Evolutionary conservation across 2,329 filamentous ascomycete genomes (phyloP), one percentile per base, ranked within the genome.

Genomic region (Hymenoscyphus fructigenus): DNA sequence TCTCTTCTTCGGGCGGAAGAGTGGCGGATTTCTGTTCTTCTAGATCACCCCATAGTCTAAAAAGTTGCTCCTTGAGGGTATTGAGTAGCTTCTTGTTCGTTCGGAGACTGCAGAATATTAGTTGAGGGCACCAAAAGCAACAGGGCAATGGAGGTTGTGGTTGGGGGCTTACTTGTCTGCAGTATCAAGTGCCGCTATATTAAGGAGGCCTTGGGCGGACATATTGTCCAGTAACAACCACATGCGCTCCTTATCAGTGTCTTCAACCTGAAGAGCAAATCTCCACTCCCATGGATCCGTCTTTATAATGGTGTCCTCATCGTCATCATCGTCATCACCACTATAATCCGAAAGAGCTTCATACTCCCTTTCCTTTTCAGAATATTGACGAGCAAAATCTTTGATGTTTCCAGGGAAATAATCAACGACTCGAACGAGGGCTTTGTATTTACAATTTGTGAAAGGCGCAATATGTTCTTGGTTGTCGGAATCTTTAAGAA

Each of bases 21-120:
- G 75, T 71, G n/a, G 70, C 75, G 1, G 72, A 71, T 74, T 91
- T 92, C 58, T 80, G 76, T 74, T 96, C 92, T 73, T 93, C 88
- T 1, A 97, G 80, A 66, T 97, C 86, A 1, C 94, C 94, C 93
- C 94, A 98, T 1, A 97, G 81, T 41, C 86, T 79, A 74, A 89
- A 94, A 63, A 97, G 80, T 70, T 85, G 88, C 70, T 96, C 86
- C 60, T 86, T 84, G 4, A 97, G 78, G 6, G 75, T 67, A 2
- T 71, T 74, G 0, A 95, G 78, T 1, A 78, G 72, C 0, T 75
- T 60, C 2, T 76, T 70, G 56, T 90, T 79, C n/a, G 76, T 74
- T 23, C 82, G 83, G 38, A 97, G 81, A 75, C 87, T 87, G 55
- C 14, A 56, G 28, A 61, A 15, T 62, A 57, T 73, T 65, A 69